A percentile compares a stretch with the other conserved stretches of the same genome.
phyloP scores from a whole-genome alignment of 192 early-diverging fungal genomes.

The Coemansia sp. region DNA sequence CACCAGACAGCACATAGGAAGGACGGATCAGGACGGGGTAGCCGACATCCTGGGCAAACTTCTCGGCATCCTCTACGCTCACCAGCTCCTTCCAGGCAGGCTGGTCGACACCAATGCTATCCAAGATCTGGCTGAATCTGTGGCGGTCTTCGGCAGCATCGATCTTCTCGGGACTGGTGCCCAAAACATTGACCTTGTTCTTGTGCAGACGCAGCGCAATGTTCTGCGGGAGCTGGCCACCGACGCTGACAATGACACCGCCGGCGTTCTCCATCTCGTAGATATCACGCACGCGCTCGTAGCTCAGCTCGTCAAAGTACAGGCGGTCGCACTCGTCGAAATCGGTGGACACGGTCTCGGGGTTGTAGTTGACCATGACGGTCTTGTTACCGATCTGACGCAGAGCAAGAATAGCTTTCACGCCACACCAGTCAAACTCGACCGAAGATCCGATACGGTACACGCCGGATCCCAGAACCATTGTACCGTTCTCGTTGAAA shows the following conservation, averaged over 20 bases:
- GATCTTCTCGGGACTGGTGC: slow-evolving; percentile 86
- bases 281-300: slow-evolving; percentile 96
- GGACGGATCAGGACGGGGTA: slow-evolving; percentile 96
- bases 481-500: slow-evolving; percentile 86
- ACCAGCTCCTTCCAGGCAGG: slow-evolving; percentile 94
- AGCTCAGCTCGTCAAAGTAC: slow-evolving; percentile 95
- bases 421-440: slow-evolving; percentile 96
- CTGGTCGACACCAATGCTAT: slow-evolving; percentile 92
- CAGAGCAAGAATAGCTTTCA: slow-evolving; percentile 77
- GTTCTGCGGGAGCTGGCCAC: slow-evolving; percentile 96
- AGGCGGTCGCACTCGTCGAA: slow-evolving; percentile 97
- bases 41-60: slow-evolving; percentile 78
- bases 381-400: slow-evolving; percentile 77
- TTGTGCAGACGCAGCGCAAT: slow-evolving; percentile 83
- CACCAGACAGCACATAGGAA: slow-evolving; percentile 95
- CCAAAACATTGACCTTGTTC: slow-evolving; percentile 77
- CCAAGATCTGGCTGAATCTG: slow-evolving; percentile 90
- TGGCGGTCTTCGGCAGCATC: slow-evolving; percentile 93
- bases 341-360: slow-evolving; percentile 97
- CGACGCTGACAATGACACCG: slow-evolving; percentile 88
- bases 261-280: slow-evolving; percentile 80
- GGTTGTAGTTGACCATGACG: slow-evolving; percentile 98
- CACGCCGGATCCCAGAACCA: slow-evolving; percentile 96
- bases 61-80: slow-evolving; percentile 75
- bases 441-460: slow-evolving; percentile 96